These are phyloP conservation scores for Telopea speciosissima DNA, from an alignment of 177 flowering plant species.

Conservation along the genomic window DNA sequence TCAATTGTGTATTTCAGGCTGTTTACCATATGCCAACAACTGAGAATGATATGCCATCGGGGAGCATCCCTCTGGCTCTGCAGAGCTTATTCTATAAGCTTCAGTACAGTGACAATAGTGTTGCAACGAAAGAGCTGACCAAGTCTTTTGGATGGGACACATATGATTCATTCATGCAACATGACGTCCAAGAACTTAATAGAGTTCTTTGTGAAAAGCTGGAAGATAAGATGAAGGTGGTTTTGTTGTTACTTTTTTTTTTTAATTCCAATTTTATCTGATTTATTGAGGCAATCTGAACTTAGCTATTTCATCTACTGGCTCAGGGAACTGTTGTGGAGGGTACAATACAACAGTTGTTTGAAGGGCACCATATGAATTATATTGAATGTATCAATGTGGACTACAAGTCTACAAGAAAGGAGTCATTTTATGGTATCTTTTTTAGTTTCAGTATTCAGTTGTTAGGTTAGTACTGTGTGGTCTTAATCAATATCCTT, in stretches of 20 bases:
- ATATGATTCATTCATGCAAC: constrained; percentile 54
- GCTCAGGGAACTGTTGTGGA: constrained; percentile 70
- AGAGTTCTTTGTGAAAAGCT: constrained; percentile 46
- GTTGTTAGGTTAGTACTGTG: constrained; percentile 3
- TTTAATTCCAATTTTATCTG: not conserved
- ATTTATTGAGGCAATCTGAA: not conserved
- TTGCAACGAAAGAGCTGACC: constrained; percentile 47
- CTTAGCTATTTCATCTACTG: not conserved
- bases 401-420: constrained; percentile 72
- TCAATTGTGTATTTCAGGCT: constrained; percentile 39
- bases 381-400: constrained; percentile 76
- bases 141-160: constrained; percentile 68
- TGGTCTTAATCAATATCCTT: not conserved
- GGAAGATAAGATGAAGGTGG: constrained; percentile 52
- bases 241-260: not conserved
- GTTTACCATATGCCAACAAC: constrained; percentile 62
- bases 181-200: constrained; percentile 47
- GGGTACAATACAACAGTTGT: constrained; percentile 69
- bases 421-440: constrained; percentile 76
- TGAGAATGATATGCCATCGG: constrained; percentile 45
- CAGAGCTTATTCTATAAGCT: constrained; percentile 72
- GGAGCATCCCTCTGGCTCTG: constrained; percentile 55
- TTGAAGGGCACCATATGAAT: constrained; percentile 81
- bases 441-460: constrained; percentile 6
- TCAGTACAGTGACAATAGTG: constrained; percentile 56